Conservation (phyloP, 164 flowering plant species). For the Santalum album region DNA sequence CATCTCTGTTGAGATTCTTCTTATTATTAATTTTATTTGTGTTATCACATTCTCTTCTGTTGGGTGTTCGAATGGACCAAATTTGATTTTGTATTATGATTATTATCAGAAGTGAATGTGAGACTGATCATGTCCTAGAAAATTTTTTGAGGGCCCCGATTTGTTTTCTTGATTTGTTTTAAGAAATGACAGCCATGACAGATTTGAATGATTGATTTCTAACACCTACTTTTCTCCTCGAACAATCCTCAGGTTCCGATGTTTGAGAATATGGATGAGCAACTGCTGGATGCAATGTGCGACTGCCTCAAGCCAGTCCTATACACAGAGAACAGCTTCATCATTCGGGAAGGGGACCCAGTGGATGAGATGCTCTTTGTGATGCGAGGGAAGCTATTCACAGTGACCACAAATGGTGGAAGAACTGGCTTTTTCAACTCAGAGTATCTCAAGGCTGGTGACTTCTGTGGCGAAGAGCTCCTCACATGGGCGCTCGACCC, state of each 20-base stretch:
- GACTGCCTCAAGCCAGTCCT: constrained; percentile 83
- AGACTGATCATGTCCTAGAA: too few relatives aligned
- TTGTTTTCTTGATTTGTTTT: too few relatives aligned
- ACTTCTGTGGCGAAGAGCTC: constrained; percentile 95
- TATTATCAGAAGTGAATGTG: too few relatives aligned
- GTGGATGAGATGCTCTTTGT: constrained; percentile 91
- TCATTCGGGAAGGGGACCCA: constrained; percentile 91
- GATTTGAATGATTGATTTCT: too few relatives aligned
- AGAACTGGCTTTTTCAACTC: constrained; percentile 89
- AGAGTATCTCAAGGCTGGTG: constrained; percentile 70
- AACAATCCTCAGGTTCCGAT: constrained; percentile 63
- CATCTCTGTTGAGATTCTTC: too few relatives aligned
- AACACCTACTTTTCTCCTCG: too few relatives aligned
- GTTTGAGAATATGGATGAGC: constrained; percentile 95
- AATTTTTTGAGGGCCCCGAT: too few relatives aligned
- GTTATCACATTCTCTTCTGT: too few relatives aligned
- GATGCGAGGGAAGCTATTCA: constrained; percentile 76
- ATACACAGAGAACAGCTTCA: constrained; percentile 67
- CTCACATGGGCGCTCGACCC: constrained; percentile 97
- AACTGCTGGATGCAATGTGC: constrained; percentile 85
- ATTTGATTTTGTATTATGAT: too few relatives aligned
- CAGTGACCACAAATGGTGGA: constrained; percentile 87
- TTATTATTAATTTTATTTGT: too few relatives aligned
- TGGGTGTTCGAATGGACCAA: too few relatives aligned
- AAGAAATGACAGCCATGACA: too few relatives aligned